Evolutionary conservation across 2,329 filamentous ascomycete species (phyloP).

Genomic region (Aspergillus pseudonomiae): DNA sequence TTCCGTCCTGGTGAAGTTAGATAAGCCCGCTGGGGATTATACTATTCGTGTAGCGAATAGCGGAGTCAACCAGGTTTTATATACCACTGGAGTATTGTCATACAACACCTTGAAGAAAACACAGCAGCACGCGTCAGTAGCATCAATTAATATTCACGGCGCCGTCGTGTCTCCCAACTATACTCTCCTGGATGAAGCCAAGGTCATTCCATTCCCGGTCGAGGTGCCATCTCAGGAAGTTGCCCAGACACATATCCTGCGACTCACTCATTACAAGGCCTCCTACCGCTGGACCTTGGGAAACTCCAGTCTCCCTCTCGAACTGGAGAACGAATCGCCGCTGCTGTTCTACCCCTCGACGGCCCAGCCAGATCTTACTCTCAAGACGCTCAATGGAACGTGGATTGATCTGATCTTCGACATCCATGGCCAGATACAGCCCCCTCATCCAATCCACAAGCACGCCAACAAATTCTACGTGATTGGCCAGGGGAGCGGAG

Average conservation of each 20-base stretch:
- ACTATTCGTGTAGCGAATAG: slow-evolving; percentile 56
- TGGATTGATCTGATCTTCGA: slow-evolving; percentile 63
- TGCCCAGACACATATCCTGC: slow-evolving; percentile 50
- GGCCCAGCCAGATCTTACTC: slow-evolving; percentile 49
- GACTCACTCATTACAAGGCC: slow-evolving; percentile 34
- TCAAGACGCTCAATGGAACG: slow-evolving; percentile 50
- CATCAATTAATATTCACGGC: slow-evolving; percentile 57
- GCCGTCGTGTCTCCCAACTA: slow-evolving; percentile 42
- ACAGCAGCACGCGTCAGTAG: slow-evolving; percentile 28
- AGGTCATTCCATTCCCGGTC: slow-evolving; percentile 52
- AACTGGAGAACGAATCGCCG: slow-evolving; percentile 44
- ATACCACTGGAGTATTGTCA: slow-evolving; percentile 53
- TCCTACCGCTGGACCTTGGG: slow-evolving; percentile 58
- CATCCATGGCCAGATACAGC: slow-evolving; percentile 50
- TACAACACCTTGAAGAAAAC: slow-evolving; percentile 34
- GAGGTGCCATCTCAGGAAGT: slow-evolving; percentile 45
- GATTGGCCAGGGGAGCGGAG: slow-evolving; percentile 56
- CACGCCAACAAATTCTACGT: slow-evolving; percentile 64
- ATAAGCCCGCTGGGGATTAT: slow-evolving; percentile 52
- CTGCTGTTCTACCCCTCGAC: slow-evolving; percentile 52
- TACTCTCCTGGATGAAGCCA: slow-evolving; percentile 48
- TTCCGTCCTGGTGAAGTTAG: slow-evolving; percentile 45
- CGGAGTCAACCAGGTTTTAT: slow-evolving; percentile 57
- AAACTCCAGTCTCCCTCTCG: slow-evolving; percentile 43
- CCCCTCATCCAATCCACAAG: slow-evolving; percentile 66